Conservation (phyloP, 2,329 filamentous ascomycete species). For the Atkinsonella hypoxylon region DNA sequence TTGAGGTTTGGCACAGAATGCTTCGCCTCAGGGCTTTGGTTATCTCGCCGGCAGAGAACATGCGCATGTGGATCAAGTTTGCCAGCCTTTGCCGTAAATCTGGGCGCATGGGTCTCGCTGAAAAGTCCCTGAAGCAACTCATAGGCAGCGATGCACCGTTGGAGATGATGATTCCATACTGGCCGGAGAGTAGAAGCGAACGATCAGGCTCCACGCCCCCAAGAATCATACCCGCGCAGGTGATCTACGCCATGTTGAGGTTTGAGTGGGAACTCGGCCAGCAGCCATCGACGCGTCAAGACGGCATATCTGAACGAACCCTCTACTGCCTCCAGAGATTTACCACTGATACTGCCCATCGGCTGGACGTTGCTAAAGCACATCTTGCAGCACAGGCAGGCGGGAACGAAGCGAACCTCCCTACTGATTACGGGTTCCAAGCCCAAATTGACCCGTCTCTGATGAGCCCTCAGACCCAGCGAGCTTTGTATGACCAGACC, state of each 20-base stretch:
- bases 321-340: conserved; percentile 49
- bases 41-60: conserved; percentile 82
- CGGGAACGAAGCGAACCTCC: conserved; percentile 29
- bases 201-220: conserved; percentile 11
- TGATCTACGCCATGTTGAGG: conserved; percentile 94
- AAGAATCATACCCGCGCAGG: conserved; percentile 54
- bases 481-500: conserved; percentile 46
- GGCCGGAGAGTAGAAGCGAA: conserved; percentile 29
- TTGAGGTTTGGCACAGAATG: conserved; percentile 98
- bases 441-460: conserved; percentile 31
- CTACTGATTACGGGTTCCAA: conserved; percentile 38
- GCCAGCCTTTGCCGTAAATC: conserved; percentile 97
- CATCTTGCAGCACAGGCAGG: conserved; percentile 36
- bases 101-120: conserved; percentile 82
- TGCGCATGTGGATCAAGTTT: conserved; percentile 99
- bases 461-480: conserved; percentile 38
- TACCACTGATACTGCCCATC: conserved; percentile 45
- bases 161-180: conserved; percentile 48
- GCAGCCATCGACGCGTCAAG: conserved; percentile 31
- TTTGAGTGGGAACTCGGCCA: conserved; percentile 88
- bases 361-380: conserved; percentile 39
- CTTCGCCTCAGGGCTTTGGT: conserved; percentile 88
- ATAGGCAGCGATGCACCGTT: conserved; percentile 58
- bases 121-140: conserved; percentile 88
- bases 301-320: conserved; percentile 39